Percentiles rank a stretch among this genome's conserved stretches.
Conservation (phyloP, 495 filamentous ascomycete genomes). For the Daldinia grandis region DNA sequence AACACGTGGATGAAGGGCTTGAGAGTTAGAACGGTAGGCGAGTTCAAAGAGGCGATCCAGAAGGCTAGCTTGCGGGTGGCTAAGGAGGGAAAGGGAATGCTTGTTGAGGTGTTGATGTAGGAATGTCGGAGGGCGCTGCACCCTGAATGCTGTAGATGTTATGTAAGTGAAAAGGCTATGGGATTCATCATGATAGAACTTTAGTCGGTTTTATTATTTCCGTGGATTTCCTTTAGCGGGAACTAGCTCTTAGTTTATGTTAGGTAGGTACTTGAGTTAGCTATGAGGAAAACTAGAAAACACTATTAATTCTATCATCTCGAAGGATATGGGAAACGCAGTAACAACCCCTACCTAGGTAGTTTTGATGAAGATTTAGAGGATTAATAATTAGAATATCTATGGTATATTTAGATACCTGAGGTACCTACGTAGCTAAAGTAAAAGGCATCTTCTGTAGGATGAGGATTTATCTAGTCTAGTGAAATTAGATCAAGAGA, state of each 20-base stretch:
- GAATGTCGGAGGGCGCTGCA: not conserved
- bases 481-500: no score
- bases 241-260: not conserved
- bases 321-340: no score
- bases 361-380: no score
- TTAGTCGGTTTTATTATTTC: not conserved
- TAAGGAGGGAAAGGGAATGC: constrained; percentile 33
- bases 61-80: constrained; percentile 14
- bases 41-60: constrained; percentile 28
- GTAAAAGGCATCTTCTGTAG: no score
- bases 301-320: no score
- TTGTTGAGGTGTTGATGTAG: constrained; percentile 35
- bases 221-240: not conserved
- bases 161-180: not conserved
- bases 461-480: no score
- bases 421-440: no score
- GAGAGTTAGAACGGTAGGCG: constrained; percentile 23
- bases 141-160: not conserved
- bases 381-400: no score
- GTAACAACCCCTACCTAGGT: no score
- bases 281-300: no score
- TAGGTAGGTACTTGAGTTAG: no score
- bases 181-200: not conserved
- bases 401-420: no score
- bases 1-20: constrained; percentile 33